phyloP scores from a whole-genome alignment of 805 yeast species.

The Metschnikowia vanudenii region DNA sequence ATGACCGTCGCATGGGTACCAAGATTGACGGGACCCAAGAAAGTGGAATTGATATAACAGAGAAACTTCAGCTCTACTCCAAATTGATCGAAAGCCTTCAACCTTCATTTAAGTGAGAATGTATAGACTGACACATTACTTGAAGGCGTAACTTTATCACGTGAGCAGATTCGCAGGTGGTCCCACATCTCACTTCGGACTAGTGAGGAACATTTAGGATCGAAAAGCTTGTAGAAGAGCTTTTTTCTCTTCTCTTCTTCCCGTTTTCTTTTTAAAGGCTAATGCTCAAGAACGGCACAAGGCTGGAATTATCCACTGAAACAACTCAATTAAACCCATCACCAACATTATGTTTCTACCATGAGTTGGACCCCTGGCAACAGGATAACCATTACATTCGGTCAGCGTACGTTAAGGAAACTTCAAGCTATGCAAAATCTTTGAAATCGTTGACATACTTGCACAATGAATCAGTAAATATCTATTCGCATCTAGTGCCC shows the following conservation, averaged over 20 bases:
- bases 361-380: conserved; percentile 71
- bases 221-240: no score
- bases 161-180: no score
- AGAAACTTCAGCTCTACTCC: conserved; percentile 14
- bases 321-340: no score
- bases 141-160: no score
- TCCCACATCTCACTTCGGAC: no score
- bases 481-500: conserved; percentile 64
- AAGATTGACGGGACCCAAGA: conserved; percentile 16
- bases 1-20: conserved; percentile 33
- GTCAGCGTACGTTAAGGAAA: conserved; percentile 62
- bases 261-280: neutral
- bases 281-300: neutral
- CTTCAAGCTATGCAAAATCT: conserved; percentile 47
- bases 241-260: no score
- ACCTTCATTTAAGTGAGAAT: conserved; percentile 12
- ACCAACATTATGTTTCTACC: conserved; percentile 33
- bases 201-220: no score
- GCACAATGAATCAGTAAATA: conserved; percentile 73
- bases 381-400: conserved; percentile 66
- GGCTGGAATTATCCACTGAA: no score
- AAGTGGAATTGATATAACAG: conserved; percentile 15
- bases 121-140: neutral
- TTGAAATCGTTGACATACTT: conserved; percentile 49
- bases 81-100: conserved; percentile 13